Evolutionary conservation across 495 filamentous ascomycete species (phyloP), one percentile per base, ranked within the genome.

Genomic region (Hypoxylon cercidicola): DNA sequence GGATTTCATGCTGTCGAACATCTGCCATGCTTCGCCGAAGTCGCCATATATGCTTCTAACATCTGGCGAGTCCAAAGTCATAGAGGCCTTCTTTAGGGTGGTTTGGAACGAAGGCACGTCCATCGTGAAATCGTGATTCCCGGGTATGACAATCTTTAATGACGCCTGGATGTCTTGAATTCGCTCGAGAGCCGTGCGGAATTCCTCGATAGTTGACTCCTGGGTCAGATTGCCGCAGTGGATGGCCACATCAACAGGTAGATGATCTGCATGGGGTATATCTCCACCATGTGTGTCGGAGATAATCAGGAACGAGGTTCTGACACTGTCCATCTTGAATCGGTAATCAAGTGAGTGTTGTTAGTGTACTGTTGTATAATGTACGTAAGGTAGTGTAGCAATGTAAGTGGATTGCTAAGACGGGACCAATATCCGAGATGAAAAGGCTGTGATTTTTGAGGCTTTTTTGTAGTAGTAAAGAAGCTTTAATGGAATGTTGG

Each of bases 81-180:
- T 9, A 50, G 37, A 9, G 32, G 1, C 60, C 63, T 21, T 71
- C 62, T 4, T 15, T 18, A 9, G 67, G 10, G 12, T 60, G 55
- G 3, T 45, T 16, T 32, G 47, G 39, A 73, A 74, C 0, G 43
- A 82, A 1, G 82, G 74, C 23, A 75, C 73, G 69, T 95, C 89
- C 3, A 93, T 83, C 0, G 85, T 84, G 53, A 90, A 82, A 70
- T 94, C 91, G 75, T 93, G 91, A 72, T 94, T 93, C 0, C 91
- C 91, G 1, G 91, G 85, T 49, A 96, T 92, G 32, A 93, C 85
- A 30, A 96, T 75, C 60, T 93, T 96, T 4, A 93, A 74, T 15
- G 88, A 83, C 0, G 91, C 90, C 4, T 84, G 66, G 53, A 88
- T 82, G 0, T 53, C 64, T 13, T 71, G 70, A 12, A 95, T 77